Base-by-base conservation (phyloP, 2,329 filamentous ascomycete species). In the Diaporthe sp. region DNA sequence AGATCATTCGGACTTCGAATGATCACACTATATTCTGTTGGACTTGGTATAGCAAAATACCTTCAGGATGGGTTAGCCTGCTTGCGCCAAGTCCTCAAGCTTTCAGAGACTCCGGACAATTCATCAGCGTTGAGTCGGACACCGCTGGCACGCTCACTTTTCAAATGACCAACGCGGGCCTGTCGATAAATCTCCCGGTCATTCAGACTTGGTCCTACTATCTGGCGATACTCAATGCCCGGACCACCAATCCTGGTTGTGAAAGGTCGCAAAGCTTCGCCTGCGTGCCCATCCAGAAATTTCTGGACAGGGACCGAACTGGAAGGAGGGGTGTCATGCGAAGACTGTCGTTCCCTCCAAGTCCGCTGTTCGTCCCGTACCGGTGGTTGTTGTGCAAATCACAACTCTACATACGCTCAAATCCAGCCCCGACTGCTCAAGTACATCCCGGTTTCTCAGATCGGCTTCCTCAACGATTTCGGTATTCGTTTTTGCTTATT, bases 1-100 rank as follows among this genome's bases (percentile, higher is more conserved):
- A 81, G 42, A 81, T 81, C 17, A 72, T 75, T 9, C 75, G 78
- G 19, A 50, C 40, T 33, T 72, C 45, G 17, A 74, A 74, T 17
- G 73, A 76, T 17, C 67, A 75, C 7, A 73, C 75, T 10, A 57
- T 76, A 2, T 76, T 76, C 54, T 67, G 73, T 45, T 76, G 75
- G 75, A 75, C 71, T 6, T 55, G 71, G 55, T 13, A 2, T 5
- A 12, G n/a, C 3, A 15, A 13, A 3, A 33, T 58, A 5, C 55
- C 55, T 22, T 9, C 30, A 4, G 30, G 30, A 38, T 58, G 55
- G 55, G 19, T 6, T 4, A 58, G 55, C 25, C 13, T 54, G 8
- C 52, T 54, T 3, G 52, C 52, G 12, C 52, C 52, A 28, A 17
- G 52, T 30, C 52, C 52, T 0, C n/a, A 54, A 30, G 52, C 52